Conservation (phyloP, 768 basidiomycete species). For the Filobasidium wieringae region DNA sequence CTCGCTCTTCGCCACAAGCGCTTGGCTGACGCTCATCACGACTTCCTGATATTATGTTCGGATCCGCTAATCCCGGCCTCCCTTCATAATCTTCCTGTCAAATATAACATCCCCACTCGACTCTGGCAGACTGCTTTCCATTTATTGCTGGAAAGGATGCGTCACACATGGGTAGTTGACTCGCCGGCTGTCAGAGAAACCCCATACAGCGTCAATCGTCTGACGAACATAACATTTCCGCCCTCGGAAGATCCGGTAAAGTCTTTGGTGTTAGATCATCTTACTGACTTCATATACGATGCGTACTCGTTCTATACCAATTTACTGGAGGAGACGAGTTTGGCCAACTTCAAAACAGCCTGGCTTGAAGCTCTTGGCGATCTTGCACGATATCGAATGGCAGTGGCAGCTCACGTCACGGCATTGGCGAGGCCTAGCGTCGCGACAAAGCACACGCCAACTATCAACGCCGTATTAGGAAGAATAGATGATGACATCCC, state of each 20-base stretch:
- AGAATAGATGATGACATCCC: slow-evolving; percentile 43
- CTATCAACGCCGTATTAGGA: background rate
- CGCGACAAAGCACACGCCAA: background rate
- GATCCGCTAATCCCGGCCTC: slow-evolving; percentile 80
- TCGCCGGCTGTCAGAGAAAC: slow-evolving; percentile 23
- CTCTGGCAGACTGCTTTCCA: slow-evolving; percentile 88
- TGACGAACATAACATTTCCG: no score
- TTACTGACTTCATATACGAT: slow-evolving; percentile 89
- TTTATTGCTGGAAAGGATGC: slow-evolving; percentile 76
- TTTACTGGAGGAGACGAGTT: slow-evolving; percentile 66
- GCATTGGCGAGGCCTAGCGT: slow-evolving; percentile 5
- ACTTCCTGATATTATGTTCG: slow-evolving; percentile 70
- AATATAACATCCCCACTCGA: slow-evolving; percentile 89
- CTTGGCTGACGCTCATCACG: slow-evolving; percentile 79
- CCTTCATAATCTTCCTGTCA: slow-evolving; percentile 73
- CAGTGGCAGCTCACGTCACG: slow-evolving; percentile 74
- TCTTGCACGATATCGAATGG: slow-evolving; percentile 86
- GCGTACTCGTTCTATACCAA: slow-evolving; percentile 89
- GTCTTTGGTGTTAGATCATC: slow-evolving; percentile 60
- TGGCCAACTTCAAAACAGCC: slow-evolving; percentile 58
- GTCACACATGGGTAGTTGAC: slow-evolving; percentile 62
- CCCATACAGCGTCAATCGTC: background rate
- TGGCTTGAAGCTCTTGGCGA: slow-evolving; percentile 98
- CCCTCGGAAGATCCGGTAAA: background rate
- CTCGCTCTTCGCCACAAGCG: slow-evolving; percentile 66